Conservation (phyloP, 1,284 basidiomycete genomes). For the Rhodofomes roseus region DNA sequence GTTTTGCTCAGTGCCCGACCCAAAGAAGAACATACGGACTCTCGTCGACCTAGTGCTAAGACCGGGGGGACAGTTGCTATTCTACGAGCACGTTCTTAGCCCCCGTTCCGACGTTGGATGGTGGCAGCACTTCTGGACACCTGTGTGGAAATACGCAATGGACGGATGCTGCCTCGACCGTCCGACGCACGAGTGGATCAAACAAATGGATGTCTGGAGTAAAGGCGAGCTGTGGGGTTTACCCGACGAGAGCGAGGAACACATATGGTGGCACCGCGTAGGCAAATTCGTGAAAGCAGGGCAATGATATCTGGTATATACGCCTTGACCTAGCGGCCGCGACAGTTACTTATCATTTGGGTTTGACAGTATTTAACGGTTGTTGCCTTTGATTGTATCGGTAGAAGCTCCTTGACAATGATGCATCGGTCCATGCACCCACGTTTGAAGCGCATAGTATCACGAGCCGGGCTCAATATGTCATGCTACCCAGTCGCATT, state of each 20-base stretch:
- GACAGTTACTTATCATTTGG: background rate
- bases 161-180: constrained; percentile 62
- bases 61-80: constrained; percentile 55
- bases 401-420: too few relatives aligned
- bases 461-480: too few relatives aligned
- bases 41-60: constrained; percentile 48
- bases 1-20: constrained; percentile 55
- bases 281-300: constrained; percentile 45
- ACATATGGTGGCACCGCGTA: constrained; percentile 53
- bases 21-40: constrained; percentile 37
- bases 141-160: constrained; percentile 53
- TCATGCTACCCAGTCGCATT: too few relatives aligned
- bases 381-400: background rate
- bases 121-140: constrained; percentile 71
- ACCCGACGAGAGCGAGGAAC: constrained; percentile 40
- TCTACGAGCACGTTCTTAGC: constrained; percentile 63
- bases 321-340: background rate
- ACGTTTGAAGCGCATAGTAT: too few relatives aligned
- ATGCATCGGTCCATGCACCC: too few relatives aligned
- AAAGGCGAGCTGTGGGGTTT: constrained; percentile 43
- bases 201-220: constrained; percentile 39
- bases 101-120: constrained; percentile 45
- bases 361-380: background rate
- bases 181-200: constrained; percentile 51
- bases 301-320: background rate